Evolutionary conservation across 2,329 filamentous ascomycete species (phyloP).

Genomic region (Tolypocladium paradoxum): DNA sequence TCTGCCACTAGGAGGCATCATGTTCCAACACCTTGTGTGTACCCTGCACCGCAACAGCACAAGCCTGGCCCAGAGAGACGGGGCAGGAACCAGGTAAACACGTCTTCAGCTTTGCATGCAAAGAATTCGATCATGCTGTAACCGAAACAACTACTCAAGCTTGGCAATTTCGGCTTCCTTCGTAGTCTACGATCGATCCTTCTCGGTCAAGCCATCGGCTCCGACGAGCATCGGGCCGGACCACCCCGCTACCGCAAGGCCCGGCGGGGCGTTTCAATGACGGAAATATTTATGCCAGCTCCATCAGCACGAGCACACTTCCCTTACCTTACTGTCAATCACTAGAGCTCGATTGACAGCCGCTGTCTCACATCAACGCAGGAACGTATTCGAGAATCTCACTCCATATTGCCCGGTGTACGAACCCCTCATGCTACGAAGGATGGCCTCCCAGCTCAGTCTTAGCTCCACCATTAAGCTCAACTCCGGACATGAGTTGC

Average conservation of each 20-base stretch:
- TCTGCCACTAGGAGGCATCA: neutral
- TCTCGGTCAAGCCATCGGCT: neutral
- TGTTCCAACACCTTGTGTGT: neutral
- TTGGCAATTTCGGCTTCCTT: neutral
- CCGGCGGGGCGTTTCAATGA: neutral
- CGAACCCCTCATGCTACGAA: conserved; percentile 10
- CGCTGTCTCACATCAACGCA: neutral
- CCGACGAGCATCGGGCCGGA: neutral
- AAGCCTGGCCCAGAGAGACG: neutral
- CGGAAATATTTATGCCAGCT: neutral
- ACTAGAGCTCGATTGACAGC: too few species aligned
- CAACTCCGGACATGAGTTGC: conserved; percentile 42
- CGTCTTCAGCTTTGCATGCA: neutral
- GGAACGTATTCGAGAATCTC: neutral
- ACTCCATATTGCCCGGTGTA: conserved; percentile 4
- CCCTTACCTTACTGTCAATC: neutral
- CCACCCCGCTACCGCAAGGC: neutral
- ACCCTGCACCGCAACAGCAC: neutral
- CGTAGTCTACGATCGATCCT: neutral
- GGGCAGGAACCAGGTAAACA: neutral
- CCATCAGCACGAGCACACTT: neutral
- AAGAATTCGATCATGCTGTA: neutral
- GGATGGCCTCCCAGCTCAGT: conserved; percentile 35
- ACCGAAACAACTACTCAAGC: neutral
- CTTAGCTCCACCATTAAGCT: conserved; percentile 40